These are phyloP conservation scores for Fusarium circinatum DNA, from an alignment of 2,329 filamentous ascomycete genomes.

Conservation along the genomic window DNA sequence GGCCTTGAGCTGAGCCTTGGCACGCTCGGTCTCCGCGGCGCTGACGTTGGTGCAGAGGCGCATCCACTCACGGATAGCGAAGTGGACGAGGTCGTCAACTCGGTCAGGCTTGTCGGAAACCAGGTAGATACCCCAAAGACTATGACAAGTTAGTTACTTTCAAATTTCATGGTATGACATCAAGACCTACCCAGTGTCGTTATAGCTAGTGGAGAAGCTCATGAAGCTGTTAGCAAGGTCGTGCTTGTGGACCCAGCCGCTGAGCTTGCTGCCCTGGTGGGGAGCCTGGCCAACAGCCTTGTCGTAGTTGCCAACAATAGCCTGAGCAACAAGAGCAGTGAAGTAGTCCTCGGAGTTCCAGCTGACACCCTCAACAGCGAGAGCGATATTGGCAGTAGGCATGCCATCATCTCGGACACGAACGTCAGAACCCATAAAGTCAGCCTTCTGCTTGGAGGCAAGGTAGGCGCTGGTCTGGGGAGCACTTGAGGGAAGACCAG, in stretches of 20 bases:
- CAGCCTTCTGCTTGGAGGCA: constrained; percentile 86
- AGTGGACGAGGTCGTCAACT: constrained; percentile 97
- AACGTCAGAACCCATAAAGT: constrained; percentile 97
- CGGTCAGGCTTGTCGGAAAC: constrained; percentile 88
- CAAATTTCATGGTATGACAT: too few species aligned
- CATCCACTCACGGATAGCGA: constrained; percentile 98
- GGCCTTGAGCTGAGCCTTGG: constrained; percentile 99
- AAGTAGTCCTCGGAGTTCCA: constrained; percentile 99
- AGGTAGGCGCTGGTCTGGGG: constrained; percentile 79
- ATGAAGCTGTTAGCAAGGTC: constrained; percentile 99
- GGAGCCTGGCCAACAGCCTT: constrained; percentile 97
- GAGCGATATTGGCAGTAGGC: constrained; percentile 95
- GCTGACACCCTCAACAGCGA: constrained; percentile 98
- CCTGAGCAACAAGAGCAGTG: constrained; percentile 95
- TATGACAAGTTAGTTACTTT: constrained; percentile 53
- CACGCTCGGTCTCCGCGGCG: constrained; percentile 93
- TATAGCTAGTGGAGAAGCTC: constrained; percentile 99
- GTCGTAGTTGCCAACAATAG: constrained; percentile 99
- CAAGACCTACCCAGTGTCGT: constrained; percentile 87
- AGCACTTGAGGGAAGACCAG: constrained; percentile 78
- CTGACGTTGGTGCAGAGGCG: constrained; percentile 89
- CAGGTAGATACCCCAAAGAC: constrained; percentile 99
- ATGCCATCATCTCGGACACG: constrained; percentile 96
- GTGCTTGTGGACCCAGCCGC: constrained; percentile 91
- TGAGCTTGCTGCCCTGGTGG: constrained; percentile 98